These are phyloP conservation scores for Zygotorulaspora chibaensis DNA, from an alignment of 805 yeast genomes.

Conservation along the genomic window DNA sequence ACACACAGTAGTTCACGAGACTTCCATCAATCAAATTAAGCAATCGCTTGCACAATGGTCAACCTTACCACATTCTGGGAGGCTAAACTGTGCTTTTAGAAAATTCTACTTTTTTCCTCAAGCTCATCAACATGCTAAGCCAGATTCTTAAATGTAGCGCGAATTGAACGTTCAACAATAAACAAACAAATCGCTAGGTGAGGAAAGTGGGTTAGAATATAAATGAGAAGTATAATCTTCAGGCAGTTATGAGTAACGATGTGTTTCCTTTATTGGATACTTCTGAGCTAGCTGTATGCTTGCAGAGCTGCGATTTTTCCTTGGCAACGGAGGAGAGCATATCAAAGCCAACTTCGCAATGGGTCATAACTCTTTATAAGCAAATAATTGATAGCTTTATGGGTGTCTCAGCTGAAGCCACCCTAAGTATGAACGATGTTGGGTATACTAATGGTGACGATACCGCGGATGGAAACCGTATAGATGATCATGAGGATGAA, in stretches of 20 bases:
- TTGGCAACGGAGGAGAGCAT: constrained; percentile 57
- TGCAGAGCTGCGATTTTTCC: constrained; percentile 56
- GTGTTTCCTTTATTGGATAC: constrained; percentile 60
- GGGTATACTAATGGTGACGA: constrained; percentile 5
- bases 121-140: background rate
- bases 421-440: constrained; percentile 19
- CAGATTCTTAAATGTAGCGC: background rate
- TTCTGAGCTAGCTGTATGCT: constrained; percentile 53
- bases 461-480: constrained; percentile 23
- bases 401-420: constrained; percentile 42
- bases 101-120: too few species aligned
- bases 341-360: constrained; percentile 52
- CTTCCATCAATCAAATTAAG: too few species aligned
- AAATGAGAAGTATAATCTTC: background rate
- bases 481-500: constrained; percentile 25
- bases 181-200: background rate
- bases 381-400: constrained; percentile 59
- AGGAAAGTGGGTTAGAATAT: background rate
- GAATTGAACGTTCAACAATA: background rate
- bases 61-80: too few species aligned
- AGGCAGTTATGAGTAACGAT: constrained; percentile 36
- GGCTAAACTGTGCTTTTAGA: background rate
- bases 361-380: constrained; percentile 50
- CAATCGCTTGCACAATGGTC: too few species aligned
- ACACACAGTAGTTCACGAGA: too few species aligned